phyloP scores from a whole-genome alignment of 2,329 filamentous ascomycete genomes.

The Cercospora zeina region DNA sequence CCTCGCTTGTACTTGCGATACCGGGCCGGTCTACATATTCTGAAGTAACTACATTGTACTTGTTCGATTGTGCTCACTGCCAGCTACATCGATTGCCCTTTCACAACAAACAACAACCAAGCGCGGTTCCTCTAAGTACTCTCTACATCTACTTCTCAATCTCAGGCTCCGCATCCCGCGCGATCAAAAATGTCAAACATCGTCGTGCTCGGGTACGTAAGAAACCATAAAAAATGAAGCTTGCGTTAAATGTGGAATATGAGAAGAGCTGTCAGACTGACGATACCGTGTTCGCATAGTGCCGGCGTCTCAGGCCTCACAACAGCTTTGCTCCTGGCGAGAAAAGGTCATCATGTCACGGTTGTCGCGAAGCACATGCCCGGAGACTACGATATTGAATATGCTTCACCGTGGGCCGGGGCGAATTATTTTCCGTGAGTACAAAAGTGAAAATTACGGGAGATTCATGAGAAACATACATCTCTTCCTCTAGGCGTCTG shows the following conservation, averaged over 20 bases:
- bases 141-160: not conserved
- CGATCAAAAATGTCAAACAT: conserved; percentile 38
- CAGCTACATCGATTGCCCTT: not conserved
- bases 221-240: not conserved
- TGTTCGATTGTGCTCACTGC: not conserved
- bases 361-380: conserved; percentile 87
- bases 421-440: conserved; percentile 68
- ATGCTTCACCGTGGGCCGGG: conserved; percentile 85
- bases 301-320: conserved; percentile 68
- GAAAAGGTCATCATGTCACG: conserved; percentile 62
- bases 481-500: not conserved
- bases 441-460: too few species aligned
- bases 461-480: too few species aligned
- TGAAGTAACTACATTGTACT: not conserved
- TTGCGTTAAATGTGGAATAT: too few species aligned
- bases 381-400: conserved; percentile 88
- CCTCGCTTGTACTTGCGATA: conserved; percentile 5
- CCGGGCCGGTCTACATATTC: not conserved
- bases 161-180: not conserved
- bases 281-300: conserved; percentile 19
- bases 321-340: conserved; percentile 62
- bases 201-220: conserved; percentile 52
- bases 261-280: not conserved
- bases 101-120: not conserved
- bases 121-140: not conserved